Evolutionary conservation across 2,329 filamentous ascomycete species (phyloP).

Genomic region (Saccharata proteae): DNA sequence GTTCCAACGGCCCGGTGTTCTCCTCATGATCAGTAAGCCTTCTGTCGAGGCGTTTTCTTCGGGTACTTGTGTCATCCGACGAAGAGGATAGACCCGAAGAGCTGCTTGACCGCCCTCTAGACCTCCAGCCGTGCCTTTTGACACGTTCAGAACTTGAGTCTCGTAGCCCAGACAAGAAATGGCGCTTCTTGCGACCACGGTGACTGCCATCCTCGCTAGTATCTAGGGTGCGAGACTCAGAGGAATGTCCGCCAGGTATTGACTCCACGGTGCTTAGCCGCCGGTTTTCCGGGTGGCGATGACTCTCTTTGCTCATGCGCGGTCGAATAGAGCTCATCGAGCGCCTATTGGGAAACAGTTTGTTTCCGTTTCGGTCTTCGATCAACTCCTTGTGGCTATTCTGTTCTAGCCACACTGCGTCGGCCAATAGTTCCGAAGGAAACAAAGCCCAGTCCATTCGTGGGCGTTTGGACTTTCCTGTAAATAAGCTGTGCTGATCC

Average conservation of each 20-base stretch:
- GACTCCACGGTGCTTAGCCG: conserved; percentile 13
- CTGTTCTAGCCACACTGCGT: conserved; percentile 83
- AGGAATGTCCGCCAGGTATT: conserved; percentile 17
- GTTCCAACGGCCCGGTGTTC: conserved; percentile 35
- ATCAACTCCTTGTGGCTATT: conserved; percentile 67
- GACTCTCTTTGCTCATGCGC: conserved; percentile 15
- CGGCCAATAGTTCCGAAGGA: conserved; percentile 76
- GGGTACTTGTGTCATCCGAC: conserved; percentile 33
- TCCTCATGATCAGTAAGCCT: conserved; percentile 33
- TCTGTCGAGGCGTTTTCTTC: conserved; percentile 40
- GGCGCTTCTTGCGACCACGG: conserved; percentile 23
- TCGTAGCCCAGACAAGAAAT: conserved; percentile 19
- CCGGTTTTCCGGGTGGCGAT: conserved; percentile 4
- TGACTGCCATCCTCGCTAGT: conserved; percentile 25
- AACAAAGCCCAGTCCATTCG: conserved; percentile 76
- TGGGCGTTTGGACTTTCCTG: conserved; percentile 39
- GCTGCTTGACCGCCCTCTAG: conserved; percentile 17
- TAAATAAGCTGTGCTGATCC: conserved; percentile 1
- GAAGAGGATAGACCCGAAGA: conserved; percentile 22
- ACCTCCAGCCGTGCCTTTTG: conserved; percentile 20
- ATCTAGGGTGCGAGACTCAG: conserved; percentile 20
- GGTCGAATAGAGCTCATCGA: no score
- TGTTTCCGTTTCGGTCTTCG: conserved; percentile 65
- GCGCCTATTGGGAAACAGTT: conserved; percentile 42
- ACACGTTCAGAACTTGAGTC: conserved; percentile 19